Percentiles rank a stretch among this genome's conserved stretches.
Evolutionary conservation across 805 yeast species (phyloP).

Genomic region (Starmerella khaoyaiensis): DNA sequence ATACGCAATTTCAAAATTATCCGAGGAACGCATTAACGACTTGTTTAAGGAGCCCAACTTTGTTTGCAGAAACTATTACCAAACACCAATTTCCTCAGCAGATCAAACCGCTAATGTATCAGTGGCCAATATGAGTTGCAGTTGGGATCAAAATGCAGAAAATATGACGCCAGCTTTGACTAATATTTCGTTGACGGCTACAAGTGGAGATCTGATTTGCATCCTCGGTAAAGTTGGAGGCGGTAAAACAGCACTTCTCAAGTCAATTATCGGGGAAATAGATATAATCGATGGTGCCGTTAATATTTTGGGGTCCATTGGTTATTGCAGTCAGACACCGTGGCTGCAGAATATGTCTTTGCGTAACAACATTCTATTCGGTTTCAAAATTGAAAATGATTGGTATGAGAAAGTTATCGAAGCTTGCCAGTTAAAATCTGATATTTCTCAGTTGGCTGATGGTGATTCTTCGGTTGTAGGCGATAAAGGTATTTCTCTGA

Average conservation of each 20-base stretch:
- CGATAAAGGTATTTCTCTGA: slow-evolving; percentile 87
- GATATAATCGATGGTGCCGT: slow-evolving; percentile 58
- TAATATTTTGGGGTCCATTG: slow-evolving; percentile 52
- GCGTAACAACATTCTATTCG: slow-evolving; percentile 64
- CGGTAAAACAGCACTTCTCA: slow-evolving; percentile 76
- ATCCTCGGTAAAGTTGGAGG: slow-evolving; percentile 82
- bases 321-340: slow-evolving; percentile 77
- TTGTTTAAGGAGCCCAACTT: slow-evolving; percentile 17
- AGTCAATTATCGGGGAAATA: slow-evolving; percentile 66
- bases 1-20: too few species aligned
- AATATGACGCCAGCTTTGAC: slow-evolving; percentile 39
- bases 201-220: slow-evolving; percentile 69
- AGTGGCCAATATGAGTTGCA: slow-evolving; percentile 15
- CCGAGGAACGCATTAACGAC: slow-evolving; percentile 17
- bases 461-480: slow-evolving; percentile 87
- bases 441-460: slow-evolving; percentile 59
- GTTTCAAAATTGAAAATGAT: slow-evolving; percentile 62
- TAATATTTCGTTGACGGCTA: slow-evolving; percentile 48
- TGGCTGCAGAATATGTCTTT: slow-evolving; percentile 91
- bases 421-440: slow-evolving; percentile 73
- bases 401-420: slow-evolving; percentile 42
- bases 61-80: slow-evolving; percentile 5
- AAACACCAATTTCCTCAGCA: not conserved
- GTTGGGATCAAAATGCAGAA: not conserved
- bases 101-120: slow-evolving; percentile 1